Percentiles rank a stretch among this genome's conserved stretches.
phyloP scores from a whole-genome alignment of 202 grass and related monocot genomes.

The Zoysia matrella region DNA sequence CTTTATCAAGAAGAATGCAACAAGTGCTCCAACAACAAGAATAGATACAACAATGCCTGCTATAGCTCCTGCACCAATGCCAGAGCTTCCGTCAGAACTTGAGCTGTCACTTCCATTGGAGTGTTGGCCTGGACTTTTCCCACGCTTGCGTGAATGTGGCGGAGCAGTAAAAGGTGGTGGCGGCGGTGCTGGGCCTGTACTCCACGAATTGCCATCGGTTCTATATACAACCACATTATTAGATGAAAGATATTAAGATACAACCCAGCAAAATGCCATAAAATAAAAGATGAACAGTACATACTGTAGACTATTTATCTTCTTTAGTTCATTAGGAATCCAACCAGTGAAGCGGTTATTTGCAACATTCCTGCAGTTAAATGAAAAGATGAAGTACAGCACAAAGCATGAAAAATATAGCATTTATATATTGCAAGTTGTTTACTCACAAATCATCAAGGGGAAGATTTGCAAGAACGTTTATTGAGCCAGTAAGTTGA shows the following conservation, averaged over 20 bases:
- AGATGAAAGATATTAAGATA: conserved; percentile 18
- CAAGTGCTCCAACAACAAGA: too few species aligned
- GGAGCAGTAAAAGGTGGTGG: conserved; percentile 52
- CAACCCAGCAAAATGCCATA: not conserved
- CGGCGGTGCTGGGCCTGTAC: conserved; percentile 75
- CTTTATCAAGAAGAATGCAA: too few species aligned
- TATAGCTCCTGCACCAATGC: conserved; percentile 1
- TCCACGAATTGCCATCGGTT: conserved; percentile 89
- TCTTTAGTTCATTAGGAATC: not conserved
- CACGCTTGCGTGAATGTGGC: conserved; percentile 55
- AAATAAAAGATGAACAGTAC: conserved; percentile 35
- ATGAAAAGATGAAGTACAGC: conserved; percentile 17
- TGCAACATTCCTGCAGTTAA: too few species aligned
- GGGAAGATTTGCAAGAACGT: too few species aligned
- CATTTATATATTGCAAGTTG: conserved; percentile 21
- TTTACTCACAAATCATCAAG: conserved; percentile 54
- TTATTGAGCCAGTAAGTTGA: too few species aligned
- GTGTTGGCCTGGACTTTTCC: conserved; percentile 57
- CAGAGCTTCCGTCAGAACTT: conserved; percentile 52
- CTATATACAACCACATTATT: conserved; percentile 44
- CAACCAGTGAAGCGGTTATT: too few species aligned
- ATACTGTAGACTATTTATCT: conserved; percentile 87
- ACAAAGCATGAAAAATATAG: conserved; percentile 22
- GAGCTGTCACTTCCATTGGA: conserved; percentile 42
- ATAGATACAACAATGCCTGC: too few species aligned